These are phyloP conservation scores for Plenodomus lindquistii DNA, from an alignment of 2,329 filamentous ascomycete species.

Conservation along the genomic window DNA sequence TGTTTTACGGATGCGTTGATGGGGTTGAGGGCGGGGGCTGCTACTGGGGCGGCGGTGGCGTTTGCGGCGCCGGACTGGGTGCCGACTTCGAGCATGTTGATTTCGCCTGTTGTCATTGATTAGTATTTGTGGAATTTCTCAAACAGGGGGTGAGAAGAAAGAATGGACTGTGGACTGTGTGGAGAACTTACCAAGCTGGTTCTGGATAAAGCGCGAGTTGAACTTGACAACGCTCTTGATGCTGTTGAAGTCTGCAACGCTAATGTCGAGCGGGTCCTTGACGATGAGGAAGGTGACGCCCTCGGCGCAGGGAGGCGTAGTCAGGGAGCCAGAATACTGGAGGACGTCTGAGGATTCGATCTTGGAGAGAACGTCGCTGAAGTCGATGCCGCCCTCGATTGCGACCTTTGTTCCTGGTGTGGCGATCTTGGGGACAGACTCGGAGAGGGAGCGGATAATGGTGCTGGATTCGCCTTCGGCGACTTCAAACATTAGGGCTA, in stretches of 20 bases:
- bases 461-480: constrained; percentile 36
- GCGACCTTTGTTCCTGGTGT: constrained; percentile 44
- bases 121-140: no score
- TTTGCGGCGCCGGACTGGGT: not conserved
- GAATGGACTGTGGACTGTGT: not conserved
- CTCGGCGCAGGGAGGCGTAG: constrained; percentile 65
- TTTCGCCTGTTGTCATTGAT: not conserved
- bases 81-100: not conserved
- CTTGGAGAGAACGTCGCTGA: constrained; percentile 46
- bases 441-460: constrained; percentile 33
- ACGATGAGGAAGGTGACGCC: constrained; percentile 59
- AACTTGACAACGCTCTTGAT: constrained; percentile 59
- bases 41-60: not conserved
- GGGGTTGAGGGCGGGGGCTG: no score
- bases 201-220: constrained; percentile 61
- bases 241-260: constrained; percentile 54
- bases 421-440: constrained; percentile 46
- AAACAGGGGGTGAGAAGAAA: no score
- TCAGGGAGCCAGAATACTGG: constrained; percentile 63
- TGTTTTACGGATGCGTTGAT: no score
- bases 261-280: constrained; percentile 53
- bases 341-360: constrained; percentile 49
- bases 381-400: constrained; percentile 47
- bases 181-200: constrained; percentile 39
- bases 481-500: constrained; percentile 50